Evolutionary conservation across 2,329 filamentous ascomycete species (phyloP), one percentile per base, ranked within the genome.

Genomic region (Trichoderma guizhouense): DNA sequence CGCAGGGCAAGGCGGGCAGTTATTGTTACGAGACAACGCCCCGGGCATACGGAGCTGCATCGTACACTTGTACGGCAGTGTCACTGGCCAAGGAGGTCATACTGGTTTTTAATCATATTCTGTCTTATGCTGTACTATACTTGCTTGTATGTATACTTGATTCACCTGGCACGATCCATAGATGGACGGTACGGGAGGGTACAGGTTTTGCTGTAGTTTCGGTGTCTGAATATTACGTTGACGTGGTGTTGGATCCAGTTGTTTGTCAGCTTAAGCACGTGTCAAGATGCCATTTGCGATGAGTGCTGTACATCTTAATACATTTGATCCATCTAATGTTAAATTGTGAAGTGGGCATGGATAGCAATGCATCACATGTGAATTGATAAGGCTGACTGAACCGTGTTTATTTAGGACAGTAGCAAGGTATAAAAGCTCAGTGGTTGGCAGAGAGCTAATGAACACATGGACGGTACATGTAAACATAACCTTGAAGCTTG

Each of bases 101-200:
- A 36, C 60, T 32, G 9, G 18, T 61, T 28, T 66, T 66, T 73
- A 72, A 69, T 73, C 30, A 58, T 71, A 55, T 72, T 71, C 68
- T 69, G 65, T 64, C 66, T 65, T 61, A 34, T 43, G 64, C 21
- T 72, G 72, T 74, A 74, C 51, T 71, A 71, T 72, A 72, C 60
- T 69, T 72, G 30, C 64, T 28, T 64, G 65, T 71, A 32, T 65
- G 71, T 71, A 66, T 55, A 36, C 67, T 63, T 55, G 5, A 36
- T 69, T 64, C 30, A n/a, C 51, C 58, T 32, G 71, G 65, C 51
- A 72, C 64, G 71, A 28, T 72, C 67, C 57, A 68, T 58, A 57
- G 64, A 68, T 47, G 69, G 62, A 30, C 18, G 43, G 43, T 55
- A 57, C 28, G 63, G 39, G 39, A 67, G 26, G 34, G 66, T 47